Evolutionary conservation across 108 stramenopile species (phyloP).

Genomic region (Pseudonitzschia multistriata): DNA sequence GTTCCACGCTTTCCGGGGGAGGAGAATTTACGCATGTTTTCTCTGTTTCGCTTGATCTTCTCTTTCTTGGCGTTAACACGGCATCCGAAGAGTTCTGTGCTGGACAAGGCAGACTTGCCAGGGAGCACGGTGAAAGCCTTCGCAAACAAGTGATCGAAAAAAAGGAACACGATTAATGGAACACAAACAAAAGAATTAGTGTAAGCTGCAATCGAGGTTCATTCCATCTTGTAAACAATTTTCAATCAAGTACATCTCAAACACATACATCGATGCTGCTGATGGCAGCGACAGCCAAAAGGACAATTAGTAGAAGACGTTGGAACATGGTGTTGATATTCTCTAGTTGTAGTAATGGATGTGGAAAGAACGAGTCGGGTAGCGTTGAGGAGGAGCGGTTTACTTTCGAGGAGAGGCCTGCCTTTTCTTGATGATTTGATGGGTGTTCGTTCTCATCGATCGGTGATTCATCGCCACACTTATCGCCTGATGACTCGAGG

Average conservation of each 20-base stretch:
- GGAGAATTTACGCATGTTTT: conserved; percentile 90
- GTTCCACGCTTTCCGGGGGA: conserved; percentile 69
- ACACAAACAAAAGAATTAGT: neutral
- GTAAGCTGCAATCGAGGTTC: neutral
- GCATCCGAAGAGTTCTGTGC: conserved; percentile 65
- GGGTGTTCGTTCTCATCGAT: conserved; percentile 1
- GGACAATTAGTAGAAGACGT: conserved; percentile 31
- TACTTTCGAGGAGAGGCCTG: no score
- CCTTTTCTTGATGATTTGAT: neutral
- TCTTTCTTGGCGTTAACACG: conserved; percentile 88
- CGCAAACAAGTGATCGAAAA: neutral
- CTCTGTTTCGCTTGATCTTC: conserved; percentile 88
- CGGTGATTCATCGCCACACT: neutral
- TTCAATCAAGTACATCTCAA: neutral
- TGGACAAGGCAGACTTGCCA: conserved; percentile 5
- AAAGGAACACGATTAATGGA: neutral
- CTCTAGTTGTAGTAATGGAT: neutral
- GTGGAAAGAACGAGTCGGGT: neutral
- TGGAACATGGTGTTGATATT: conserved; percentile 21
- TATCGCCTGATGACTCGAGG: neutral
- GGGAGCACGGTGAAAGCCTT: conserved; percentile 42
- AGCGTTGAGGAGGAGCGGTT: no score
- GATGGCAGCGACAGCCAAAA: conserved; percentile 31
- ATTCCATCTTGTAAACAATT: neutral
- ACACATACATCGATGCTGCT: conserved; percentile 36